Evolutionary conservation across 495 filamentous ascomycete genomes (phyloP), one percentile per base, ranked within the genome.

Genomic region (Hyaloscypha finlandica): DNA sequence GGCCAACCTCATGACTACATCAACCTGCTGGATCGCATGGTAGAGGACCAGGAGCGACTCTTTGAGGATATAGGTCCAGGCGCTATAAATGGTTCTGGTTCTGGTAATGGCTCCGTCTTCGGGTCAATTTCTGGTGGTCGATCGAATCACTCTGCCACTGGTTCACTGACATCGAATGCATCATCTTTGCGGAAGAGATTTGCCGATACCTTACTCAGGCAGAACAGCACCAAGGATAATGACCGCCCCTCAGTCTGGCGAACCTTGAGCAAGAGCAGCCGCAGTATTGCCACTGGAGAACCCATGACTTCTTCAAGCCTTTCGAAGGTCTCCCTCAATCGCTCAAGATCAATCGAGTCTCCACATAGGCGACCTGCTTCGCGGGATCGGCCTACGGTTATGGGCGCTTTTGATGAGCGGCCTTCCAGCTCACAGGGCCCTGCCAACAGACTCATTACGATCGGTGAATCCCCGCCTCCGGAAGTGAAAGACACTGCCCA

Each of bases 41-140:
- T 98, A 0, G 94, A 97, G 64, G 95, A 98, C 71, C 91, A 90
- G 71, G 93, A 97, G 54, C 86, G 84, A 63, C 86, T 98, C 22
- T 97, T 98, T 70, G 90, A 91, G 48, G 89, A 91, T 68, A 86
- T 82, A 30, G 77, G 81, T 42, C 84, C 85, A 33, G 80, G 78
- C 35, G 74, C 74, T 22, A 75, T 74, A 59, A 69, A 74, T 59
- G 74, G 76, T 14, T 60, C 57, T 31, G 37, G 14, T 29, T 31
- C 9, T 35, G 31, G 76, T 52, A 59, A 65, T 11, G 70, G 63
- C 33, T 76, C 78, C 48, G 68, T 70, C 1, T 83, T 78, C 70
- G 83, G 84, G 59, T 78, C 81, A n/a, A 69, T 83, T 45, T 80
- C 80, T 61, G 81, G 81, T 33, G 77, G 77, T 69, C 68, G 74